phyloP scores from a whole-genome alignment of 1,139 yeast genomes.

The Diutina neorugosa region DNA sequence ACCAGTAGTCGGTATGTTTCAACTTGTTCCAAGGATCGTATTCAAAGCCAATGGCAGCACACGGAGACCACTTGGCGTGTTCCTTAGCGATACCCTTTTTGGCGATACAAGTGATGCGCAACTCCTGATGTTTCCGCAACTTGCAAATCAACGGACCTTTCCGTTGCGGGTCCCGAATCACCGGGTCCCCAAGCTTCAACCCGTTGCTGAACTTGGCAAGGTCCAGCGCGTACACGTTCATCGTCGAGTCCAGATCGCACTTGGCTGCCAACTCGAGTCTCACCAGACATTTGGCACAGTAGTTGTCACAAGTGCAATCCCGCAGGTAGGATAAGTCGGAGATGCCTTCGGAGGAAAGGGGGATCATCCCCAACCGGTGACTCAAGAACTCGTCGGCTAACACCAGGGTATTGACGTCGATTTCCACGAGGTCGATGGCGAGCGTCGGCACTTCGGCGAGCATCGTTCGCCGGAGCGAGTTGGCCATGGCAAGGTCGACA shows the following conservation, averaged over 20 bases:
- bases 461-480: slow-evolving; percentile 84
- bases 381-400: slow-evolving; percentile 93
- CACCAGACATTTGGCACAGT: slow-evolving; percentile 91
- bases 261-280: slow-evolving; percentile 75
- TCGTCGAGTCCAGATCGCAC: slow-evolving; percentile 78
- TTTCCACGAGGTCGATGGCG: slow-evolving; percentile 93
- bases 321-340: slow-evolving; percentile 73
- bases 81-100: slow-evolving; percentile 97
- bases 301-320: slow-evolving; percentile 96
- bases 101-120: slow-evolving; percentile 82
- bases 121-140: slow-evolving; percentile 85
- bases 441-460: slow-evolving; percentile 92
- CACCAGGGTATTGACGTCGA: slow-evolving; percentile 86
- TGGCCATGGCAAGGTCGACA: slow-evolving; percentile 85
- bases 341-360: slow-evolving; percentile 74
- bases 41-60: slow-evolving; percentile 95
- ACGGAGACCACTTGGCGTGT: slow-evolving; percentile 98
- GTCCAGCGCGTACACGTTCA: slow-evolving; percentile 86
- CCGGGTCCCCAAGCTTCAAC: slow-evolving; percentile 63
- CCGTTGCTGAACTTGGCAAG: slow-evolving; percentile 43
- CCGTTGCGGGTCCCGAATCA: slow-evolving; percentile 62
- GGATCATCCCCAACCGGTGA: slow-evolving; percentile 86
- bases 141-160: slow-evolving; percentile 86
- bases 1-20: slow-evolving; percentile 94
- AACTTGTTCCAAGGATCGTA: slow-evolving; percentile 99